Evolutionary conservation across 805 yeast species (phyloP), one percentile per base, ranked within the genome.

Genomic region (Danielozyma ontarioensis): DNA sequence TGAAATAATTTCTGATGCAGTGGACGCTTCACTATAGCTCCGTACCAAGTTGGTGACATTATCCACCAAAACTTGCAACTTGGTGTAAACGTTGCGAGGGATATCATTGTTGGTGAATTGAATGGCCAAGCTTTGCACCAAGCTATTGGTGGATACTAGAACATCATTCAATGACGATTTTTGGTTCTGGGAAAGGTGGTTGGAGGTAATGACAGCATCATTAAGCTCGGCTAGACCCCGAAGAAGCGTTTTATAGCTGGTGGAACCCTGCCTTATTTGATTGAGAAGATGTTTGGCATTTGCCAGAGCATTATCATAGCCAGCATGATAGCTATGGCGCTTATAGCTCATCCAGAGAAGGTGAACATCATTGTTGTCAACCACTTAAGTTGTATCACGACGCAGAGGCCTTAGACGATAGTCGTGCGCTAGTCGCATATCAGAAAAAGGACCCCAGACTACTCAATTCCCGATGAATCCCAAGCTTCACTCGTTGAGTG

Each of bases 401-500:
- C n/a, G n/a, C n/a, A n/a, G n/a, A n/a, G n/a, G n/a, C n/a, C n/a
- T n/a, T n/a, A n/a, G n/a, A n/a, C n/a, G n/a, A n/a, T n/a, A n/a
- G n/a, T n/a, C n/a, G n/a, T n/a, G n/a, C n/a, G n/a, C n/a, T n/a
- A n/a, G n/a, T n/a, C n/a, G n/a, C n/a, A n/a, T n/a, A n/a, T n/a
- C n/a, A n/a, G n/a, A n/a, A n/a, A n/a, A n/a, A n/a, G n/a, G n/a
- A n/a, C n/a, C n/a, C n/a, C n/a, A n/a, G n/a, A n/a, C n/a, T n/a
- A n/a, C n/a, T n/a, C n/a, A n/a, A n/a, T n/a, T n/a, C n/a, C n/a
- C 22, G 22, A 19, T 10, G 22, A 19, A 10, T 19, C 36, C 12
- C 53, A 55, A 17, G 40, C 45, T 32, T 49, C 54, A 36, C 34
- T 41, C 34, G 67, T 70, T 46, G 45, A 53, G 33, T 14, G 57